Base-by-base conservation (phyloP, 1,284 basidiomycete genomes). In the Tilletia walkeri region DNA sequence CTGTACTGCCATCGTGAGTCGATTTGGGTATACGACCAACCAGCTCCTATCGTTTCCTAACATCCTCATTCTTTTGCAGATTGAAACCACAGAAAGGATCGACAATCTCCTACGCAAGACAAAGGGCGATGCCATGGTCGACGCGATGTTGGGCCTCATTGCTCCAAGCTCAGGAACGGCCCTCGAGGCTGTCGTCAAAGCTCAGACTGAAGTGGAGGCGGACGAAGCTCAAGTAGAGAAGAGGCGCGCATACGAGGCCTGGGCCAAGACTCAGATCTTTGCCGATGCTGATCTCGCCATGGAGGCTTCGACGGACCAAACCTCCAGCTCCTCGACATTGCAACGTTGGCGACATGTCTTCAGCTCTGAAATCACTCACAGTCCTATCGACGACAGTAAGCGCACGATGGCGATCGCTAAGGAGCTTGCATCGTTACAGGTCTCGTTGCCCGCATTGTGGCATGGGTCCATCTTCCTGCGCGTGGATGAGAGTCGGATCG, bases 321-420 rank as follows among this genome's bases (percentile, higher is more conserved):
- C 68, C 16, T n/a, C 4, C 47, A 14, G 24, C 48, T 67, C 20
- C 39, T 34, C 61, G 38, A 20, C 38, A 18, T 7, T 18, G 41
- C 49, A 6, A 20, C 18, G 39, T 14, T 70, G 53, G 47, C 47
- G 39, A 38, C 71, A 70, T 45, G 66, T 36, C 59, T 67, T 69
- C 50, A 20, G 47, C 16, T 18, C 20, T 10, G 67, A 63, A 5
- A 73, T 85, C 34, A 54, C 56, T 4, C 56, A 16, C 69, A 71
- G 12, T 61, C 36, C 0, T 71, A 2, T 77, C 75, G 30, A 72
- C 68, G 34, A 93, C 68, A 92, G 92, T 1, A 93, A 92, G 83
- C 87, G 93, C 47, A 93, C 91, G 1, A 86, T 95, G 67, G 92
- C 93, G 10, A 94, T 95, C 73, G 93, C 93, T 10, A 95, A 95